Evolutionary conservation across 106 monocot genomes (phyloP), one percentile per base, ranked within the genome.

Genomic region (Dendrobium nobile): DNA sequence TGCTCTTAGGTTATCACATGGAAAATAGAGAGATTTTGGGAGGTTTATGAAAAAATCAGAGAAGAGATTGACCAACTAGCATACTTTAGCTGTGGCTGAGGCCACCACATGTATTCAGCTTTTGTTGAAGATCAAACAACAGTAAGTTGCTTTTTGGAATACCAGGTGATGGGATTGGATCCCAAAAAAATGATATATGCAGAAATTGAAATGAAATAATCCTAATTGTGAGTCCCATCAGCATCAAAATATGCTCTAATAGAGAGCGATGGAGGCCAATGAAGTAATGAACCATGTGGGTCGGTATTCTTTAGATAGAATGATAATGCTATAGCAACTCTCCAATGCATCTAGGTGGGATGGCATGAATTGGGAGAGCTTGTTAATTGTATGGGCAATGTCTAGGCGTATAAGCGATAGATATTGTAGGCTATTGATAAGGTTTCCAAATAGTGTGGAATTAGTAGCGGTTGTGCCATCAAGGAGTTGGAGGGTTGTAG

Each of bases 1-100:
- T 7, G 79, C 65, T 2, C 79, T 58, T 41, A 79, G 17, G 18
- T 79, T 79, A 61, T 79, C 79, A 64, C 79, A 79, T 37, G 65
- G 61, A 79, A 33, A 5, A 64, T 7, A 24, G 58, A 54, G 47
- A 19, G 15, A 24, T 6, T 9, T 5, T 19, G 28, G 4, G 55
- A 54, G 17, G 54, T 33, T 13, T 55, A 22, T 10, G 54, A 48
- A 78, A 78, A 54, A 78, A 59, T 54, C 4, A 33, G 15, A 54
- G 31, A 9, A 58, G 10, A 55, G 9, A 4, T 13, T 2, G 55
- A 16, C 51, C 51, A 78, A 40, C 10, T 55, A 37, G 37, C 37
- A 37, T 37, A 37, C 37, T 37, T 37, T 37, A 37, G 37, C 37
- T 37, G 37, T 19, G 18, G 78, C 37, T 15, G 9, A 22, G 17